Evolutionary conservation across 805 yeast genomes (phyloP).

Genomic region (Myxozyma neotropica): DNA sequence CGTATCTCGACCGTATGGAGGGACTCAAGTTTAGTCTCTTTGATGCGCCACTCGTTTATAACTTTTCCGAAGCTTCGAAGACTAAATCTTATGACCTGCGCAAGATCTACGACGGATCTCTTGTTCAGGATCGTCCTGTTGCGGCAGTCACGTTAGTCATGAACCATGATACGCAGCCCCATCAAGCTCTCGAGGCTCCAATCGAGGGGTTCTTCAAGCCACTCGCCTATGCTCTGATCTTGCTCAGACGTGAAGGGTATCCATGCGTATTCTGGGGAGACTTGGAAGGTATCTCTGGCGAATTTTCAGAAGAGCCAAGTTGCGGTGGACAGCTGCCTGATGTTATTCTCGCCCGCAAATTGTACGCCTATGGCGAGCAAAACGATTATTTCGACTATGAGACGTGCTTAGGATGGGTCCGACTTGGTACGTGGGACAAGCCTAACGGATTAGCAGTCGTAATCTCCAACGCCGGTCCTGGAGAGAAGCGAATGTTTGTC

Average conservation of each 20-base stretch:
- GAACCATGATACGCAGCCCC: conserved; percentile 34
- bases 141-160: conserved; percentile 30
- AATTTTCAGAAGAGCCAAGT: conserved; percentile 13
- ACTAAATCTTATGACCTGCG: conserved; percentile 26
- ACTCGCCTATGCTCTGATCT: conserved; percentile 29
- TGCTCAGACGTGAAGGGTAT: conserved; percentile 30
- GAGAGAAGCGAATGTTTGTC: conserved; percentile 29
- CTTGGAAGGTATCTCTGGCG: conserved; percentile 28
- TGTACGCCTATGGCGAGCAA: conserved; percentile 32
- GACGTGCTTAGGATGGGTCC: conserved; percentile 33
- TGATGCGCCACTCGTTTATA: conserved; percentile 32
- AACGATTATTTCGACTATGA: conserved; percentile 28
- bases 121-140: conserved; percentile 26
- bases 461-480: conserved; percentile 27
- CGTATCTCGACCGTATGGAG: conserved; percentile 28
- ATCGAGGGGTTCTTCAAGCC: conserved; percentile 33
- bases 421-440: conserved; percentile 31
- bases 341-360: conserved; percentile 24
- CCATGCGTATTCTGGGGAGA: conserved; percentile 35
- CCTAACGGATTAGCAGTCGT: conserved; percentile 29
- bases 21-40: conserved; percentile 22
- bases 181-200: conserved; percentile 32
- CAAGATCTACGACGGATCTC: conserved; percentile 25
- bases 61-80: conserved; percentile 28
- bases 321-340: conserved; percentile 33